Base-by-base conservation (phyloP, 148 eudicot genomes). In the Chenopodium formosanum region DNA sequence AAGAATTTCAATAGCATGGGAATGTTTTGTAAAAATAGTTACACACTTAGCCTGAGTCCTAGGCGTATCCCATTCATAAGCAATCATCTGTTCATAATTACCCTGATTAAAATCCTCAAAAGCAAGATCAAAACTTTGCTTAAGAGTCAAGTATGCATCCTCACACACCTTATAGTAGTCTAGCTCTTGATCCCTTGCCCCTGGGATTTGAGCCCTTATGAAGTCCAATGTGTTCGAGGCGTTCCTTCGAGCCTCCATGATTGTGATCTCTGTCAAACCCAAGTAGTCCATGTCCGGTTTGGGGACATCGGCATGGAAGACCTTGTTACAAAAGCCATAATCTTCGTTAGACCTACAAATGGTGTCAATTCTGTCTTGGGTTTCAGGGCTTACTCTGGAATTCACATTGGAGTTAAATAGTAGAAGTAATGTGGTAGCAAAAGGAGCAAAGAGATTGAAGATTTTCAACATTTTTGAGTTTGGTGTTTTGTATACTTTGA, bases 281-380 rank as follows among this genome's bases (percentile, higher is more conserved):
- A 70, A 23, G 20, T 70, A 66, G 48, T 77, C 72, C 0, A 76
- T 52, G 62, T 77, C 40, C 10, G 84, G 84, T 3, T 82, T 32
- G 20, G 46, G 80, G 25, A 77, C 64, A 77, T 70, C 48, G n/a
- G 46, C 16, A 20, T 77, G 40, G 66, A 82, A 82, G 9, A 69
- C 52, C 23, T 82, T 73, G 77, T 77, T 70, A 70, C 84, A 82
- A 5, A 82, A 82, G 0, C 65, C 71, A 58, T 75, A 82, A 14
- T 82, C 84, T 25, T 82, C 84, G 47, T 60, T 77, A 1, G n/a
- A 11, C 62, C 81, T 70, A 37, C 84, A 82, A 22, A 82, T 65
- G 40, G 22, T 11, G 47, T 82, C 77, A 22, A 82, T 82, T 6
- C 7, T 56, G 1, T 48, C 7, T 77, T 78, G 76, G 23, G 84